Evolutionary conservation across 1,284 basidiomycete species (phyloP), one percentile per base, ranked within the genome.

Genomic region (Neotropicomus parvogracilis): DNA sequence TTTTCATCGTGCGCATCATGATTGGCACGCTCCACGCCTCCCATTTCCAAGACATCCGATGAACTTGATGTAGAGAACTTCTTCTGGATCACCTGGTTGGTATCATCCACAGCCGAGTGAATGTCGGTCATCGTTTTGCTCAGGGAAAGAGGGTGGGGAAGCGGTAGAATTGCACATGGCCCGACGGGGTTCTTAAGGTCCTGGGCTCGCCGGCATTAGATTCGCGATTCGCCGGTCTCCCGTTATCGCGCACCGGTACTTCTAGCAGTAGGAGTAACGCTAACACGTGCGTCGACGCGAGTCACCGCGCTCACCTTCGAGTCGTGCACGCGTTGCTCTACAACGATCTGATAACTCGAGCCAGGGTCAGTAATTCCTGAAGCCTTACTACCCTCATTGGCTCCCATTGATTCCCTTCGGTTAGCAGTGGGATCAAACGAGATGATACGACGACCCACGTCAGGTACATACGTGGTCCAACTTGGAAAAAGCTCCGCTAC

Each of bases 21-120:
- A 24, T 24, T 35, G 2, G 32, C 45, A 12, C 19, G 48, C 44
- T 63, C 61, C 14, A 44, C 34, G 42, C 54, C 54, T 37, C 54
- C 60, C 28, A 60, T 59, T 48, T 62, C 60, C 39, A 56, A 53
- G 40, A 44, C 49, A 24, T 58, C 54, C 20, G 53, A 56, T 10
- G 39, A 54, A 8, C 45, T 52, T 7, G 55, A 49, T 21, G 31
- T 9, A 5, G 50, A 63, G 26, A 28, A 17, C 31, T 56, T 62
- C 44, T 62, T 61, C 41, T 65, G 64, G 3, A 50, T 16, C 4
- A 42, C 34, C 20, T 41, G 48, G 20, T 46, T 35, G 24, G 17
- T 41, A 4, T 40, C 29, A 32, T 40, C 48, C 20, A 42, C 21
- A 16, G 24, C 32, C 31, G 42, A 27, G 41, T 26, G 40, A 13